These are phyloP conservation scores for Stephanodiscus minutulus DNA, from an alignment of 108 stramenopile genomes.

Conservation along the genomic window DNA sequence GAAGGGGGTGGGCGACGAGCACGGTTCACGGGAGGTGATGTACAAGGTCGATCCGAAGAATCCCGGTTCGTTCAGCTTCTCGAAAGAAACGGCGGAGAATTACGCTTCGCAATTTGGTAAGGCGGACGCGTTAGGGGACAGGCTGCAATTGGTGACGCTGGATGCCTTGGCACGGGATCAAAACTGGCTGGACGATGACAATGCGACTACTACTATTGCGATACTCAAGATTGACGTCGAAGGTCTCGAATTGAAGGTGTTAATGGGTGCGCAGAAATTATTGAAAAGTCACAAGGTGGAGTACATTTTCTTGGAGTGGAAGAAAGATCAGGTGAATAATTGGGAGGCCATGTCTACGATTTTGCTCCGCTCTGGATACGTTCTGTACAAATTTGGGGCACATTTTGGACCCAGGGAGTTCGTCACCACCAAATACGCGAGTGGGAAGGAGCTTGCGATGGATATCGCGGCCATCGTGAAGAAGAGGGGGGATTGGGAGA, in stretches of 20 bases:
- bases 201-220: background rate
- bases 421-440: background rate
- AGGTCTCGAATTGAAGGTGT: constrained; percentile 38
- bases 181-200: constrained; percentile 34
- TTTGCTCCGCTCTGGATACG: constrained; percentile 22
- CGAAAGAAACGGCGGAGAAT: constrained; percentile 10
- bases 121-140: constrained; percentile 3
- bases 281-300: constrained; percentile 27
- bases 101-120: background rate
- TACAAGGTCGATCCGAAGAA: constrained; percentile 35
- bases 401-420: background rate
- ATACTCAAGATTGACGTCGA: constrained; percentile 58
- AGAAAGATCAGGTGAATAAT: constrained; percentile 13
- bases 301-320: constrained; percentile 45
- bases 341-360: background rate
- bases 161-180: constrained; percentile 44
- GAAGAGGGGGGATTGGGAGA: background rate
- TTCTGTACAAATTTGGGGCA: constrained; percentile 17
- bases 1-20: constrained; percentile 40
- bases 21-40: constrained; percentile 25
- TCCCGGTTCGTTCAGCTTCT: constrained; percentile 46
- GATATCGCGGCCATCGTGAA: background rate
- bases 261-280: constrained; percentile 38
- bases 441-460: background rate
- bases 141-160: constrained; percentile 32